A percentile compares a stretch with the other conserved stretches of the same genome.
phyloP scores from a whole-genome alignment of 805 yeast species.

The Soucietia sequanensis region DNA sequence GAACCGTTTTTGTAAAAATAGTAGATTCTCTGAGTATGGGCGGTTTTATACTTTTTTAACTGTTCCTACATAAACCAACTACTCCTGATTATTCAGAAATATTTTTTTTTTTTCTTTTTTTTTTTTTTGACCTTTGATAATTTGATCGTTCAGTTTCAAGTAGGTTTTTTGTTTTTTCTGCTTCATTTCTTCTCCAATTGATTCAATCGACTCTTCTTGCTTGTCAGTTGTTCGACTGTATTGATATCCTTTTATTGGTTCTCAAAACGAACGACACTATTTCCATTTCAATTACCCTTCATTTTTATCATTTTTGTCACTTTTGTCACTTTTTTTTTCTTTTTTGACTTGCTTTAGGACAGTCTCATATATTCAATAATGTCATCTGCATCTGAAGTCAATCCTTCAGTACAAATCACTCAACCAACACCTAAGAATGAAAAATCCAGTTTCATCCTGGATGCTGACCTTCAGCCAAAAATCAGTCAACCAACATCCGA shows the following conservation, averaged over 20 bases:
- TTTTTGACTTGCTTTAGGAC: neutral
- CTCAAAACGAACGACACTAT: neutral
- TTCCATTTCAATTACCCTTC: neutral
- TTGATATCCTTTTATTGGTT: neutral
- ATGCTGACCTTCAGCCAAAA: neutral
- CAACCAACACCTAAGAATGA: constrained; percentile 13
- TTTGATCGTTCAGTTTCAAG: too few species aligned
- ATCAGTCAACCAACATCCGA: too few species aligned
- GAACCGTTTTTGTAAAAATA: too few species aligned
- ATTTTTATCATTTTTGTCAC: neutral
- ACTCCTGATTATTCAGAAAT: neutral
- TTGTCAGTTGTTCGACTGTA: neutral
- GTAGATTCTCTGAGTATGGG: too few species aligned
- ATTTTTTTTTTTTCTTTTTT: neutral
- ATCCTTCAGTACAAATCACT: constrained; percentile 8
- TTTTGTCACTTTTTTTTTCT: neutral
- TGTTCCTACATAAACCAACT: too few species aligned
- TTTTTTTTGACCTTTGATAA: too few species aligned
- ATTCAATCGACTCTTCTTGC: too few species aligned
- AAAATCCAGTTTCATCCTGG: constrained; percentile 6
- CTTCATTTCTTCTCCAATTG: too few species aligned
- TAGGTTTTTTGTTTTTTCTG: too few species aligned
- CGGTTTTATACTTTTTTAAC: too few species aligned
- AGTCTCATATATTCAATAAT: neutral
- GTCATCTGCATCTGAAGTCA: neutral